A percentile compares a stretch with the other conserved stretches of the same genome.
Conservation (phyloP, 2,329 filamentous ascomycete genomes). For the Trematosphaeria pertusa region DNA sequence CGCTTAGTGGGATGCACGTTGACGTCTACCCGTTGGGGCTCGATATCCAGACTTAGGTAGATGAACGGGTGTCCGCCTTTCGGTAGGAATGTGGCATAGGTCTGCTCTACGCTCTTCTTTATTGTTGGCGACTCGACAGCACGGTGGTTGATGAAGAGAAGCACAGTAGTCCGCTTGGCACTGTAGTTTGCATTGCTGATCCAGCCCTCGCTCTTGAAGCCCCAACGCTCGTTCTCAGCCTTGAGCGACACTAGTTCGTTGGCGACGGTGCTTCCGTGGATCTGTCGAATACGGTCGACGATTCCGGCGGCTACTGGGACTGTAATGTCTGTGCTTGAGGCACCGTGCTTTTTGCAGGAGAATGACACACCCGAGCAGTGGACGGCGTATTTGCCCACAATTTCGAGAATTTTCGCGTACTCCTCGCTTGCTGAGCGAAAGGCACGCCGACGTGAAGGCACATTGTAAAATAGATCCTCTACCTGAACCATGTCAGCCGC, state of each 20-base stretch:
- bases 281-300: constrained; percentile 85
- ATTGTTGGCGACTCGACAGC: constrained; percentile 89
- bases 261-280: constrained; percentile 82
- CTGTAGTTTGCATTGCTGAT: constrained; percentile 95
- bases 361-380: constrained; percentile 93
- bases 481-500: constrained; percentile 57
- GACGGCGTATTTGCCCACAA: constrained; percentile 90
- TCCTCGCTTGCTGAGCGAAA: constrained; percentile 94
- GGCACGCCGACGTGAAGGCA: constrained; percentile 84
- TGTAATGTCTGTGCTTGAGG: constrained; percentile 80
- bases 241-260: constrained; percentile 85
- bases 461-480: constrained; percentile 96
- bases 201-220: constrained; percentile 81
- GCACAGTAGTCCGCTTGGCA: constrained; percentile 83
- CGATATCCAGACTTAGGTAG: constrained; percentile 91
- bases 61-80: constrained; percentile 95
- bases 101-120: constrained; percentile 89
- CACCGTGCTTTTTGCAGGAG: constrained; percentile 95
- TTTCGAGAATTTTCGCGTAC: constrained; percentile 96
- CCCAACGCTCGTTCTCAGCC: constrained; percentile 76
- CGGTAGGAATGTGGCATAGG: constrained; percentile 84
- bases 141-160: constrained; percentile 96
- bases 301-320: constrained; percentile 75
- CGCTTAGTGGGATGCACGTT: constrained; percentile 97
- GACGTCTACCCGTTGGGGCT: constrained; percentile 90